Base-by-base conservation (phyloP, 106 monocot genomes). In the Platanthera zijinensis region DNA sequence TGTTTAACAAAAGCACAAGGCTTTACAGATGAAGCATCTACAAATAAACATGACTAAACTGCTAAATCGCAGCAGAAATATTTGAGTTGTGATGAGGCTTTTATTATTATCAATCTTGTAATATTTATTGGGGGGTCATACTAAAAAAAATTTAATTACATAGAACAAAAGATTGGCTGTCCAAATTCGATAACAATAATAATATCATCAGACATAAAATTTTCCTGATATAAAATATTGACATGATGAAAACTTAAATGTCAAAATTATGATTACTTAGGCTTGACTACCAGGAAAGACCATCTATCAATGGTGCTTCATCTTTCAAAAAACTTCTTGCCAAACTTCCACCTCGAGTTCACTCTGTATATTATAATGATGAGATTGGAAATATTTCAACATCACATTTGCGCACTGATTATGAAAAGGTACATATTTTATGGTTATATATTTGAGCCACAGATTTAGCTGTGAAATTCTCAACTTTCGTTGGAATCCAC, bases 341-440 rank as follows among this genome's bases (percentile, higher is more conserved):
- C 56, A 85, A 50, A 69, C 48, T 94, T 47, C 94, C 94, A 17
- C 94, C 94, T 72, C 83, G 85, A 69, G 89, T 89, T 75, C 89
- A 91, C 75, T 94, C 94, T 47, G 94, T 94, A 12, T 94, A 94
- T 51, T 94, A 94, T 75, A 76, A 90, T 48, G 94, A 94, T 64
- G 87, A 85, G 51, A 94, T 94, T 59, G 94, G 94, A 3, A 94
- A 94, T 76, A 82, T 94, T 75, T 94, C 94, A 32, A 76, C 94
- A 77, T 94, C 94, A 48, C 94, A 88, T 77, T 75, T 94, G 81
- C 90, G 87, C 5, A 75, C 19, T 62, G 80, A 75, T 84, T 80
- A 79, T 47, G 85, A 83, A 17, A 87, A 90, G 94, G 94, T 94
- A 82, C 50, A 73, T 75, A 25, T 30, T 32, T 66, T 66, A 66